These are phyloP conservation scores for Pilaira anomala DNA, from an alignment of 192 early-diverging fungal species.

Conservation along the genomic window DNA sequence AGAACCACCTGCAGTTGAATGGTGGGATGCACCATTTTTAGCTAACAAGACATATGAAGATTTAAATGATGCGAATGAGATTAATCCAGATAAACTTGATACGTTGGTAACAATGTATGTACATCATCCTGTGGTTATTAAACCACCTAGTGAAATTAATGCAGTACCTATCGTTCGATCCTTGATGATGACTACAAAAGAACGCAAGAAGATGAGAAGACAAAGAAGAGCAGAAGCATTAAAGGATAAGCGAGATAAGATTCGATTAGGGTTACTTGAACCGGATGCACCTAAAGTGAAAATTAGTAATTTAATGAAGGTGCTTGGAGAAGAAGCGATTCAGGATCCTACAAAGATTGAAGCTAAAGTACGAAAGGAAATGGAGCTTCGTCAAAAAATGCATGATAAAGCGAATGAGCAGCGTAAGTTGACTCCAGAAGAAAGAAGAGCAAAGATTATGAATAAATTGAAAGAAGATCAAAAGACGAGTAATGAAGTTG, in stretches of 20 bases:
- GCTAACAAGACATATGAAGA: constrained; percentile 69
- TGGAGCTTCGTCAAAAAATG: constrained; percentile 70
- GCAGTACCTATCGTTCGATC: constrained; percentile 53
- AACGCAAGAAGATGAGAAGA: constrained; percentile 89
- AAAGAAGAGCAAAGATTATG: constrained; percentile 72
- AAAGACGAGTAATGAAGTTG: constrained; percentile 65
- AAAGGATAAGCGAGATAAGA: constrained; percentile 93
- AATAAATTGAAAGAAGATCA: constrained; percentile 75
- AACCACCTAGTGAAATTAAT: constrained; percentile 66
- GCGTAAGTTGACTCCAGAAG: constrained; percentile 84
- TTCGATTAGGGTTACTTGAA: constrained; percentile 86
- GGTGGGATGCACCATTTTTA: constrained; percentile 94
- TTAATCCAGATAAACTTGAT: constrained; percentile 42
- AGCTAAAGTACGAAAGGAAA: constrained; percentile 84
- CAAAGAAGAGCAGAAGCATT: constrained; percentile 81
- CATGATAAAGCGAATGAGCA: constrained; percentile 84
- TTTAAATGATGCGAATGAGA: constrained; percentile 36
- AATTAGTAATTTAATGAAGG: constrained; percentile 91
- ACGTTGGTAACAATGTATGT: constrained; percentile 68
- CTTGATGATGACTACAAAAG: constrained; percentile 82
- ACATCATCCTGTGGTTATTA: constrained; percentile 84
- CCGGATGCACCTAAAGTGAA: constrained; percentile 91
- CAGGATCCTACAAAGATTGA: constrained; percentile 95
- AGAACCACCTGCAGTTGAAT: constrained; percentile 80
- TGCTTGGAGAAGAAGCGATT: constrained; percentile 92